phyloP scores from a whole-genome alignment of 2,329 filamentous ascomycete species.

The Clonostachys sp. region DNA sequence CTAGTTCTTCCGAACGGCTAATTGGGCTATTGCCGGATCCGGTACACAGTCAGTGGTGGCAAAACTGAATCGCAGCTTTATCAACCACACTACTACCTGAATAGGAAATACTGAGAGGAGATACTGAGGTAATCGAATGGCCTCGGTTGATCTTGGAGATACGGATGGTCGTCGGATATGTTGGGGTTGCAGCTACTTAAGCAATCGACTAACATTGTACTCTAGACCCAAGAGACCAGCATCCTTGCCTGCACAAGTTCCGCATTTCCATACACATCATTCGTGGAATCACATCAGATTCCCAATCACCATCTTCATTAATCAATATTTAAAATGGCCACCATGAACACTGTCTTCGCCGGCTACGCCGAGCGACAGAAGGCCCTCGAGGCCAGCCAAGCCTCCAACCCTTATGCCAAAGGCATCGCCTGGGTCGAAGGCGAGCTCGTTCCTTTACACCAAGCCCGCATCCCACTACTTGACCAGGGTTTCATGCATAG shows the following conservation, averaged over 20 bases:
- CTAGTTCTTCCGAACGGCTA: too few relatives aligned
- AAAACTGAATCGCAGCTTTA: too few relatives aligned
- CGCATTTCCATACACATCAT: neutral
- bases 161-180: neutral
- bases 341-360: slow-evolving; percentile 35
- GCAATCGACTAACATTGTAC: neutral
- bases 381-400: slow-evolving; percentile 21
- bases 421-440: slow-evolving; percentile 43
- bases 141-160: too few relatives aligned
- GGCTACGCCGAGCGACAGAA: slow-evolving; percentile 21
- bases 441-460: slow-evolving; percentile 30
- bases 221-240: neutral
- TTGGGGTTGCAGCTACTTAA: neutral
- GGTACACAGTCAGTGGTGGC: too few relatives aligned
- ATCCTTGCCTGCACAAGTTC: neutral
- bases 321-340: slow-evolving; percentile 21
- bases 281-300: neutral
- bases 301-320: neutral
- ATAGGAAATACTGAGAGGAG: too few relatives aligned
- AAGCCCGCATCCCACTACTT: slow-evolving; percentile 42
- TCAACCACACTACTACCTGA: too few relatives aligned
- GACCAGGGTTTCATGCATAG: slow-evolving; percentile 48
- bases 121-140: too few relatives aligned
- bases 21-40: too few relatives aligned
- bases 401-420: slow-evolving; percentile 29